Evolutionary conservation across 1,139 yeast genomes (phyloP), one percentile per base, ranked within the genome.

Genomic region (Hansenula anomala): DNA sequence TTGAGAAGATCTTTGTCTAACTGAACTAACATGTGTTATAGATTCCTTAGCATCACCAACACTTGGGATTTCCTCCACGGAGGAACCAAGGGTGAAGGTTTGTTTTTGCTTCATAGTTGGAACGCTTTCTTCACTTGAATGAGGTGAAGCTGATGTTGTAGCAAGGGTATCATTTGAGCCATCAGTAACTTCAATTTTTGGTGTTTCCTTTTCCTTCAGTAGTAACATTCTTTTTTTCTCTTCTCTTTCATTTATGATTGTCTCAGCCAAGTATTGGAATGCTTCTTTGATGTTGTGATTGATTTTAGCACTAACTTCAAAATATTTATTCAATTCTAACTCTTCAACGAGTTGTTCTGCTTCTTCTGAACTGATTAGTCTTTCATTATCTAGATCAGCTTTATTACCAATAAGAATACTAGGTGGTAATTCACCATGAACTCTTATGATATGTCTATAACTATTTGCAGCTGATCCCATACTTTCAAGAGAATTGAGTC

Each of bases 371-470:
- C 74, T 66, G 17, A 84, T 88, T 54, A 80, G 87, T 45, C 86
- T 63, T 14, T 25, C 25, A 3, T 28, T 23, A 39, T 69, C 67
- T 47, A 80, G 66, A 54, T 86, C 95, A 34, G 75, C 64, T 64
- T 86, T 83, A 63, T 86, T 86, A 2, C 94, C 95, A 15, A 86
- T 79, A 31, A 86, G 64, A 4, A 84, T 77, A 64, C 84, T 73
- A 11, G 95, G 95, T 13, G 83, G 73, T 28, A 81, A 82, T 16
- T 80, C 70, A 16, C 37, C 44, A 10, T 35, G 36, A 10, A 42
- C 40, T 39, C 52, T 48, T 30, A 40, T 31, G 15, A 51, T 39
- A 27, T 48, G 52, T 30, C 46, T 40, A 33, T 44, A 44, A 12
- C 31, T 36, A 32, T 40, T 44, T n/a, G 48, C 14, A 4, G 43